Conservation (phyloP, 148 eudicot species). For the Chenopodium quinoa region DNA sequence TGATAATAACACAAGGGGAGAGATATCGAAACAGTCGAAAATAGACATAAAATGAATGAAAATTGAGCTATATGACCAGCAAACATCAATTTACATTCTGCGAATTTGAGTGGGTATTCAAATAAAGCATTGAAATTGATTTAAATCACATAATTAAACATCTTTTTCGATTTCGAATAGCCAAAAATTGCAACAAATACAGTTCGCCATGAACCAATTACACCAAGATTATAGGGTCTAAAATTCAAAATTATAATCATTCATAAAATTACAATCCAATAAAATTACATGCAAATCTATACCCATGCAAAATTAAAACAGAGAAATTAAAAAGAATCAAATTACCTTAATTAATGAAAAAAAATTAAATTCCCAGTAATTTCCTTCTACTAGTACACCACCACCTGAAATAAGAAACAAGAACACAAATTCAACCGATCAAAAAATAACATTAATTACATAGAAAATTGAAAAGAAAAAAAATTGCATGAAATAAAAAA, state of each 20-base stretch:
- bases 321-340: neutral
- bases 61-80: slow-evolving; percentile 2
- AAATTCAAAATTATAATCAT: neutral
- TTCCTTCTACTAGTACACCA: slow-evolving; percentile 10
- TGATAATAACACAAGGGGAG: neutral
- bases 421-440: neutral
- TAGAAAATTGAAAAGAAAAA: slow-evolving; percentile 8
- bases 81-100: slow-evolving; percentile 3
- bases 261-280: slow-evolving; percentile 6
- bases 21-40: neutral
- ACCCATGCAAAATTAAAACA: slow-evolving; percentile 26
- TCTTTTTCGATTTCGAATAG: neutral
- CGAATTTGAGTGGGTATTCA: slow-evolving; percentile 1
- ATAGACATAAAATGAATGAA: neutral
- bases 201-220: neutral
- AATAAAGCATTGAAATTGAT: neutral
- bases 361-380: slow-evolving; percentile 16
- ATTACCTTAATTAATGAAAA: slow-evolving; percentile 17
- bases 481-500: slow-evolving; percentile 3
- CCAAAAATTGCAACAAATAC: neutral
- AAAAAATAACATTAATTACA: neutral
- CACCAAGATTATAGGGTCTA: neutral
- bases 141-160: neutral
- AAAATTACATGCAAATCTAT: slow-evolving; percentile 28
- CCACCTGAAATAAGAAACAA: slow-evolving; percentile 15